Percentiles rank a stretch among this genome's conserved stretches.
Evolutionary conservation across 2,329 filamentous ascomycete genomes (phyloP).

Genomic region (Thermoascus crustaceus): DNA sequence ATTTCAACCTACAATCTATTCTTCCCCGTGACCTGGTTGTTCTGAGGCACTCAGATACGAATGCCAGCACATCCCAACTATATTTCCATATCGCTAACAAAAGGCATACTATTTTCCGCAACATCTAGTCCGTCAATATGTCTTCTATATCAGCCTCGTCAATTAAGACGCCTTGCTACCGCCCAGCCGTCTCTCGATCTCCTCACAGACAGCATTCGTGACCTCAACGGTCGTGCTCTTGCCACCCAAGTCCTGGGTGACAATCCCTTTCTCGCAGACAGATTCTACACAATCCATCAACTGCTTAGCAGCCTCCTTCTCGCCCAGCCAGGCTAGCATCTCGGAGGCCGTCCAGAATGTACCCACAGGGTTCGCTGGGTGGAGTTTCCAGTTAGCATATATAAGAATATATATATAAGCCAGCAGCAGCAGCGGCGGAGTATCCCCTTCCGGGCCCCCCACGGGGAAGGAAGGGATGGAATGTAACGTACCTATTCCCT

Average conservation of each 20-base stretch:
- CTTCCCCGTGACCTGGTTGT: too few species aligned
- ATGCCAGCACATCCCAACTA: not conserved
- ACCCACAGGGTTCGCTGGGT: conserved; percentile 52
- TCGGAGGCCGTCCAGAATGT: conserved; percentile 64
- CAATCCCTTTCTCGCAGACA: conserved; percentile 47
- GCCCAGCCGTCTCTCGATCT: conserved; percentile 4
- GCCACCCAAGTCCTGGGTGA: conserved; percentile 55
- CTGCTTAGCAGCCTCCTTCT: conserved; percentile 47
- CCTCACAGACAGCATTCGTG: conserved; percentile 6
- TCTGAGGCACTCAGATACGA: too few species aligned
- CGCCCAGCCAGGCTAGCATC: conserved; percentile 58
- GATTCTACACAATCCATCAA: conserved; percentile 55
- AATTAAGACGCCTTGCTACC: not conserved
- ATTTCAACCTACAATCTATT: too few species aligned
- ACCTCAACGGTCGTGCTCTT: conserved; percentile 22
- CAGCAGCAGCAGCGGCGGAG: too few species aligned
- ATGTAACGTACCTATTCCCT: conserved; percentile 37
- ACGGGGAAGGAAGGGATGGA: not conserved
- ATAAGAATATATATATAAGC: too few species aligned
- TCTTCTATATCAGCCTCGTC: too few species aligned
- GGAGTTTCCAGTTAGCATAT: not conserved
- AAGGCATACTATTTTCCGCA: too few species aligned
- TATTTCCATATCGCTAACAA: too few species aligned
- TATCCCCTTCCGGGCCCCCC: too few species aligned
- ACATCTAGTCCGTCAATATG: not conserved